Conservation (phyloP, 2,329 filamentous ascomycete species). For the Zymoseptoria pseudotritici region DNA sequence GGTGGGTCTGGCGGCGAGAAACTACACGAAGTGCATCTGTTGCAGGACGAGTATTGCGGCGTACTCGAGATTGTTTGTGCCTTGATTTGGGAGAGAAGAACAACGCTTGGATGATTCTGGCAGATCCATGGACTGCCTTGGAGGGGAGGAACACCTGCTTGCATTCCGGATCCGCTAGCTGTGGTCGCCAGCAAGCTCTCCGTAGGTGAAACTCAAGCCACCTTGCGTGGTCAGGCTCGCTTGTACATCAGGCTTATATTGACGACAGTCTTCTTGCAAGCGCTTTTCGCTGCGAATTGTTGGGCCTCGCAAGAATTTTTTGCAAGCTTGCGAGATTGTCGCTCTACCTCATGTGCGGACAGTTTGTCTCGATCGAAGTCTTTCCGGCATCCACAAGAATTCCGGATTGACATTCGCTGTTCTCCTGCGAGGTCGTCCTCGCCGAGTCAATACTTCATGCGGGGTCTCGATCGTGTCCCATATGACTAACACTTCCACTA, state of each 20-base stretch:
- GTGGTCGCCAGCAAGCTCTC: not conserved
- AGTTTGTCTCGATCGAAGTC: too few relatives aligned
- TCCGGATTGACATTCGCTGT: too few relatives aligned
- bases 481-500: too few relatives aligned
- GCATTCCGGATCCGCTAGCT: not conserved
- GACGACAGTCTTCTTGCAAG: not conserved
- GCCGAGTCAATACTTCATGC: not conserved
- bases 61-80: constrained; percentile 87
- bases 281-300: too few relatives aligned
- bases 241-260: not conserved
- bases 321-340: too few relatives aligned
- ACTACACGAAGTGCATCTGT: constrained; percentile 93
- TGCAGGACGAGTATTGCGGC: constrained; percentile 82
- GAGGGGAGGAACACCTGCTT: not conserved
- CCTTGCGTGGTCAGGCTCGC: not conserved
- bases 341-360: too few relatives aligned
- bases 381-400: too few relatives aligned
- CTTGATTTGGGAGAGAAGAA: constrained; percentile 35
- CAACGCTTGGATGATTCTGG: not conserved
- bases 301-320: too few relatives aligned
- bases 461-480: too few relatives aligned
- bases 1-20: constrained; percentile 89
- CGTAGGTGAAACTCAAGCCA: not conserved
- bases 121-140: not conserved
- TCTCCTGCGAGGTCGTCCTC: not conserved